Evolutionary conservation across 2,329 filamentous ascomycete genomes (phyloP), one percentile per base, ranked within the genome.

Genomic region (Epichloe hybrida): DNA sequence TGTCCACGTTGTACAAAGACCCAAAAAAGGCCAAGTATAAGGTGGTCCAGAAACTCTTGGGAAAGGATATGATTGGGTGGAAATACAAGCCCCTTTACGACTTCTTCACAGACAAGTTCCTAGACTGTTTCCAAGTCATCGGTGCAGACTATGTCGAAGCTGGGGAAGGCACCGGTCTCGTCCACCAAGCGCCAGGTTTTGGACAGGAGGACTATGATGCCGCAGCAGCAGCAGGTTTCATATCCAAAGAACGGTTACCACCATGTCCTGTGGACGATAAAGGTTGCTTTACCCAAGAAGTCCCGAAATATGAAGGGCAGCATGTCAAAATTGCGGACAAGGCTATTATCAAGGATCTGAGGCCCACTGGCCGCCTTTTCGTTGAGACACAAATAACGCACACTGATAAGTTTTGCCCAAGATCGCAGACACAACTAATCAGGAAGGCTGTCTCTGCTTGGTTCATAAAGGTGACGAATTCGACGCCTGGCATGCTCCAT

Each of bases 11-110:
- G 1, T 88, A 86, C 68, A 88, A 88, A 62, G 82, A 87, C 56
- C 80, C 80, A 0, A 87, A 87, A 87, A 87, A 87, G 68, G 84
- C 82, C 20, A 86, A 86, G 62, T 88, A 79, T 67, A 83, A 83
- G 69, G 72, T 85, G 50, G 61, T 87, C 11, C 73, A 81, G 54
- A 83, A 80, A 57, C 67, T 86, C 56, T 83, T 79, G 66, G 84
- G 84, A 27, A 78, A 74, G 46, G 75, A 81, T 46, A 80, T 88
- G 75, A 70, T 83, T 41, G 83, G 81, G 21, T 86, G 82, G 81
- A 81, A 76, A 61, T 88, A 88, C 61, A 72, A 83, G 64, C 84
- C 84, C 8, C 70, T 84, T 3, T 88, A 87, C 63, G 72, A 80
- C 58, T 88, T 87, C 66, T 84, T 86, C 64, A 78, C 80, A 54